A percentile compares a stretch with the other conserved stretches of the same genome.
These are phyloP conservation scores for Rhodocollybia butyracea DNA, from an alignment of 768 basidiomycete species.

Conservation along the genomic window DNA sequence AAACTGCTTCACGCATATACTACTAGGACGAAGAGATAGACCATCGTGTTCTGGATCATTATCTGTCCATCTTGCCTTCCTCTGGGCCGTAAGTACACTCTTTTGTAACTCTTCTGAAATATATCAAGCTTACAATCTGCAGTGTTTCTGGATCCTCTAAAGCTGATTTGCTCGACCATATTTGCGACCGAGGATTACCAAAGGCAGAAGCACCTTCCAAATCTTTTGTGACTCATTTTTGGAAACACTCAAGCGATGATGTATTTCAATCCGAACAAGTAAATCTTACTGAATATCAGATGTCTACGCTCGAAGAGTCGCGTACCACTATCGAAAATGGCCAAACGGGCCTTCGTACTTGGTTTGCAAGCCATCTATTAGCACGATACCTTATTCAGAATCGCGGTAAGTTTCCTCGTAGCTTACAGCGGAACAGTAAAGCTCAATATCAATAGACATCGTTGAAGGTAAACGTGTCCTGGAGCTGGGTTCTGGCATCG, in stretches of 20 bases:
- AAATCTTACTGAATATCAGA: conserved; percentile 30
- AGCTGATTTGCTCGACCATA: conserved; percentile 18
- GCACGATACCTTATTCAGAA: conserved; percentile 57
- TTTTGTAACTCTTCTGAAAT: not conserved
- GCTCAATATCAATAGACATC: not conserved
- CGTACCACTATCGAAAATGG: conserved; percentile 70
- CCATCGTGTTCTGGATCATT: conserved; percentile 59
- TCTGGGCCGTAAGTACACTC: conserved; percentile 27
- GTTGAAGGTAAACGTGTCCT: conserved; percentile 42
- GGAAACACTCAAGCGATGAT: conserved; percentile 28
- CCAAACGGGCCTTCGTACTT: conserved; percentile 78
- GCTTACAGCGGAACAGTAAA: not conserved
- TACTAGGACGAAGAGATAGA: conserved; percentile 60
- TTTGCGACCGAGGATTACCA: conserved; percentile 25
- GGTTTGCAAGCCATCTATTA: conserved; percentile 69
- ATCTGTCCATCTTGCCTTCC: conserved; percentile 44
- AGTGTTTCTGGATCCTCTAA: conserved; percentile 21
- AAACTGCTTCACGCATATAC: not conserved
- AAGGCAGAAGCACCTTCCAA: conserved; percentile 37
- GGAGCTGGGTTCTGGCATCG: conserved; percentile 74
- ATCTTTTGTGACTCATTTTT: conserved; percentile 69
- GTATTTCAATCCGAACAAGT: conserved; percentile 4
- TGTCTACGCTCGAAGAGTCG: conserved; percentile 67
- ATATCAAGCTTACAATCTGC: not conserved
- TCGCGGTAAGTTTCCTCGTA: conserved; percentile 39